Evolutionary conservation across 805 yeast genomes (phyloP).

Genomic region (Tetrapisispora namnaoensis): DNA sequence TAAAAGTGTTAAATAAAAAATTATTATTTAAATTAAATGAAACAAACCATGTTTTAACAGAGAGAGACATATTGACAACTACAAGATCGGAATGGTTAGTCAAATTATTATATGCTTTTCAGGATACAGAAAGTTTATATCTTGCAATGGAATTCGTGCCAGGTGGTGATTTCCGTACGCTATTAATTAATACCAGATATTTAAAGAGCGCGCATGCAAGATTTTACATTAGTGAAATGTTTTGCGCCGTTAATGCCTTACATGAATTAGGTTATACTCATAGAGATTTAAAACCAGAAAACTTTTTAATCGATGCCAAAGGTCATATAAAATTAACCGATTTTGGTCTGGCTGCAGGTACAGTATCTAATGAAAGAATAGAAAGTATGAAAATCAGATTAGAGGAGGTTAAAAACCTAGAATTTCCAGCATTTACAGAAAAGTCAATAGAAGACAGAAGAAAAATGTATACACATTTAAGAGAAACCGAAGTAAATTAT

Average conservation of each 20-base stretch:
- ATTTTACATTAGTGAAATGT: slow-evolving; percentile 93
- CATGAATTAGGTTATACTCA: slow-evolving; percentile 95
- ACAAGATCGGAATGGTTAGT: slow-evolving; percentile 95
- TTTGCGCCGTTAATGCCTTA: slow-evolving; percentile 83
- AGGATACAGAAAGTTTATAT: slow-evolving; percentile 80
- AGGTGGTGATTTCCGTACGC: slow-evolving; percentile 96
- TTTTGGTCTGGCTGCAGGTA: slow-evolving; percentile 95
- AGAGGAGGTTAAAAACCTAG: slow-evolving; percentile 65
- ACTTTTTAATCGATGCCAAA: slow-evolving; percentile 63
- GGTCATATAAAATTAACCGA: slow-evolving; percentile 80
- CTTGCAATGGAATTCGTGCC: slow-evolving; percentile 99
- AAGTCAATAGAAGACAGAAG: slow-evolving; percentile 82
- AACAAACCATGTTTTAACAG: slow-evolving; percentile 90
- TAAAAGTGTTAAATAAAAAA: slow-evolving; percentile 83
- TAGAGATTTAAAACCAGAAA: slow-evolving; percentile 92
- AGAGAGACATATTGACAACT: slow-evolving; percentile 92
- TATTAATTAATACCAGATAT: slow-evolving; percentile 86
- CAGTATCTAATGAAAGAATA: slow-evolving; percentile 83
- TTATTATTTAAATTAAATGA: slow-evolving; percentile 83
- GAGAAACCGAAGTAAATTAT: slow-evolving; percentile 66
- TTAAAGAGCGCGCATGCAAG: slow-evolving; percentile 92
- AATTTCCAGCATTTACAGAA: slow-evolving; percentile 51
- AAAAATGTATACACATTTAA: slow-evolving; percentile 65
- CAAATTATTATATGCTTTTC: slow-evolving; percentile 87
- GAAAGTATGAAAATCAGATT: slow-evolving; percentile 76